These are phyloP conservation scores for Tetradesmus lagerheimii DNA, from an alignment of 139 green algal species.

Conservation along the genomic window DNA sequence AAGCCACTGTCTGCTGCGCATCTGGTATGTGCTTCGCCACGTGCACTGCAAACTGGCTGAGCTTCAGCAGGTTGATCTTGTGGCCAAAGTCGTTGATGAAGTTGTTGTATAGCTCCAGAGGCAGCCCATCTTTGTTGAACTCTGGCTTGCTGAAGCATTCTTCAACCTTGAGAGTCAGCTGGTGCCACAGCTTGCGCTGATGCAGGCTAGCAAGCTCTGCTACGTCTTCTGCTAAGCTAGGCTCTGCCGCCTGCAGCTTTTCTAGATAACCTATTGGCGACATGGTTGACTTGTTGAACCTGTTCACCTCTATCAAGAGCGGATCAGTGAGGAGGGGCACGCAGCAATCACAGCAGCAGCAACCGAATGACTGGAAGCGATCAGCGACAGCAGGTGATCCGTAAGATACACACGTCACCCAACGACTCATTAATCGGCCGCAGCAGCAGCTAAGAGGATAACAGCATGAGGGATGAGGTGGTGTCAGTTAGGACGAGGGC, in stretches of 20 bases:
- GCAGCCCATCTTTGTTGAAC: slow-evolving; percentile 69
- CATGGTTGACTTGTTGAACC: slow-evolving; percentile 9
- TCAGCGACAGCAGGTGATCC: background rate
- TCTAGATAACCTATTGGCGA: slow-evolving; percentile 68
- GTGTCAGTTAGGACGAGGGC: background rate
- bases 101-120: slow-evolving; percentile 86
- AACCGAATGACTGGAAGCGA: background rate
- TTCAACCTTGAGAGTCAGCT: slow-evolving; percentile 94
- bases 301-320: background rate
- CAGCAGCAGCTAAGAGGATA: background rate
- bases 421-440: no score
- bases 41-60: slow-evolving; percentile 87
- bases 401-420: no score
- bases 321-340: background rate
- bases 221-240: slow-evolving; percentile 66
- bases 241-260: slow-evolving; percentile 61
- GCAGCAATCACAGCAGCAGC: background rate
- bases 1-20: slow-evolving; percentile 53
- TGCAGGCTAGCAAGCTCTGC: slow-evolving; percentile 82
- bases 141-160: slow-evolving; percentile 60
- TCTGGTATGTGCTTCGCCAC: slow-evolving; percentile 40
- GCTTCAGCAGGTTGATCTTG: slow-evolving; percentile 95
- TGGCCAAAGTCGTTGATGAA: slow-evolving; percentile 94
- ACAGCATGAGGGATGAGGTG: background rate
- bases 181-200: slow-evolving; percentile 97